phyloP scores from a whole-genome alignment of 495 filamentous ascomycete species.

The Bathelium albidoporum region DNA sequence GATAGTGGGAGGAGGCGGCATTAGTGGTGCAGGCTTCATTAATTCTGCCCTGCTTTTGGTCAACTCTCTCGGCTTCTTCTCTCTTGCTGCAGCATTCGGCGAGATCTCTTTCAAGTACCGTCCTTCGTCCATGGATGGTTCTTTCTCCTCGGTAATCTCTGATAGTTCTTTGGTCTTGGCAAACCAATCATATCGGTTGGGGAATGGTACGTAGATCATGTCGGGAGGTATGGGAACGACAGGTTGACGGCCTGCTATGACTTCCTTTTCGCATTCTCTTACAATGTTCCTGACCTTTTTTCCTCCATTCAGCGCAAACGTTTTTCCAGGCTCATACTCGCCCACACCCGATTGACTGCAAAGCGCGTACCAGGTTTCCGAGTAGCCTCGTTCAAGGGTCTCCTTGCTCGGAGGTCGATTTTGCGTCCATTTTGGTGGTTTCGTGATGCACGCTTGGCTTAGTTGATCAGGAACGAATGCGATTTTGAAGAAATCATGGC shows the following conservation, averaged over 20 bases:
- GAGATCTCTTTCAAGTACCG: slow-evolving; percentile 21
- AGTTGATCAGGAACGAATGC: slow-evolving; percentile 29
- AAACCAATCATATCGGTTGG: slow-evolving; percentile 19
- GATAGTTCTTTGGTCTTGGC: slow-evolving; percentile 14
- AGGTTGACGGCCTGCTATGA: slow-evolving; percentile 26
- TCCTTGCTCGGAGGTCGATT: slow-evolving; percentile 27
- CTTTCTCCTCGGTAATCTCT: slow-evolving; percentile 26
- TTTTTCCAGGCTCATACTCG: slow-evolving; percentile 29
- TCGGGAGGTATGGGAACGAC: slow-evolving; percentile 31
- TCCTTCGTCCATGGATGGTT: slow-evolving; percentile 22
- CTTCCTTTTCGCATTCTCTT: slow-evolving; percentile 30
- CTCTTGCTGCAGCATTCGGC: slow-evolving; percentile 18
- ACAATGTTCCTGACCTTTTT: slow-evolving; percentile 29
- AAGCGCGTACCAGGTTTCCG: slow-evolving; percentile 29
- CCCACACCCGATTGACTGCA: slow-evolving; percentile 34
- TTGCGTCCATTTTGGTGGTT: slow-evolving; percentile 29
- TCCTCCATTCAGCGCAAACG: slow-evolving; percentile 27
- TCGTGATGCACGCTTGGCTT: slow-evolving; percentile 21
- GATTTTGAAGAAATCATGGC: slow-evolving; percentile 34
- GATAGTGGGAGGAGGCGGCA: not conserved
- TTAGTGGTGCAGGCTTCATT: not conserved
- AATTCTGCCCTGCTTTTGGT: slow-evolving; percentile 1
- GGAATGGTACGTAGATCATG: slow-evolving; percentile 28
- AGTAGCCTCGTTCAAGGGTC: slow-evolving; percentile 29
- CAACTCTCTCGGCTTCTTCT: not conserved